Conservation (phyloP, 1,284 basidiomycete species). For the Austroboletus novae-zelandiae region DNA sequence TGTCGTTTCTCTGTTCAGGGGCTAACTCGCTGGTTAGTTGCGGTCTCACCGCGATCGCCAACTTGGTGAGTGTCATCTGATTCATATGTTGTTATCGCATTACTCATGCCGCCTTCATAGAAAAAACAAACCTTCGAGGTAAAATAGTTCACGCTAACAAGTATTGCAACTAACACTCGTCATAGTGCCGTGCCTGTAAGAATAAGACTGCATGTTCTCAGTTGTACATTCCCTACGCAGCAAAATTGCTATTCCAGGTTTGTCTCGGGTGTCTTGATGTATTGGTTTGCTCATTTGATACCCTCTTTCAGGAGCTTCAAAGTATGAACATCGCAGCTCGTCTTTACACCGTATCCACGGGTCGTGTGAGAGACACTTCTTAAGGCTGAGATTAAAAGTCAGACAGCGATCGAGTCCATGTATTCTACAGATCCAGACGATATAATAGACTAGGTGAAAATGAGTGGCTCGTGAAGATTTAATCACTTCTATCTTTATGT, state of each 20-base stretch:
- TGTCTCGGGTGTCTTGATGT: conserved; percentile 14
- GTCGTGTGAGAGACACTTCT: conserved; percentile 65
- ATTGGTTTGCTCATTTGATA: background rate
- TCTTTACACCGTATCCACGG: conserved; percentile 78
- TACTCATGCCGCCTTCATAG: conserved; percentile 33
- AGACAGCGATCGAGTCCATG: conserved; percentile 31
- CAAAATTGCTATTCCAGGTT: conserved; percentile 90
- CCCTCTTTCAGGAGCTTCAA: conserved; percentile 69
- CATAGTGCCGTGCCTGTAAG: conserved; percentile 82
- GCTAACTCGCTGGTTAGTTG: conserved; percentile 52
- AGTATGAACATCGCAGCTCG: conserved; percentile 90
- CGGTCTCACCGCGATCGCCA: conserved; percentile 92
- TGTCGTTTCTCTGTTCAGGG: background rate
- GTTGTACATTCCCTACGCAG: conserved; percentile 88
- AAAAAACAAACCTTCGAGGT: conserved; percentile 87
- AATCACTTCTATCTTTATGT: conserved; percentile 31
- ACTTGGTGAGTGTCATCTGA: conserved; percentile 57
- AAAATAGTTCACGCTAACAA: conserved; percentile 5
- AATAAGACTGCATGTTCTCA: conserved; percentile 95
- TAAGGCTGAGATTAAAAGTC: conserved; percentile 7
- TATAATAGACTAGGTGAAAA: conserved; percentile 11
- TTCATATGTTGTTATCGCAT: conserved; percentile 3
- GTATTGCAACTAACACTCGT: conserved; percentile 2
- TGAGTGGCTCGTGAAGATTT: conserved; percentile 5
- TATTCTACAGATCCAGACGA: conserved; percentile 48